These are phyloP conservation scores for Chondrus crispus DNA, from an alignment of 23 red algal species.

Conservation along the genomic window DNA sequence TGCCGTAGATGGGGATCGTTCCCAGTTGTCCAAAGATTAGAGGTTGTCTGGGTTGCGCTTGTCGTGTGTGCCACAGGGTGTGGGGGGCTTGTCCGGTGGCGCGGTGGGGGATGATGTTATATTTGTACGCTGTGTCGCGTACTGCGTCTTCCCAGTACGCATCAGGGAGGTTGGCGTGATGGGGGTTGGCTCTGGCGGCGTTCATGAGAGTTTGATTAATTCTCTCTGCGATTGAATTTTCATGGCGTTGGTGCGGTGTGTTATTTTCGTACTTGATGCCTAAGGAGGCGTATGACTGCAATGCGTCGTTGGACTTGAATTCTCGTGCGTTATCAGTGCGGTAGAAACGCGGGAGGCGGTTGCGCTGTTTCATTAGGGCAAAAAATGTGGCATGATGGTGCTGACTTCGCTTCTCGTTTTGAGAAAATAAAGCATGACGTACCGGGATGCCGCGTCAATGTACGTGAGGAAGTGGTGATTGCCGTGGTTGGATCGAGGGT, in stretches of 20 bases:
- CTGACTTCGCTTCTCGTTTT: not conserved
- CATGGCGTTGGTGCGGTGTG: too few relatives aligned
- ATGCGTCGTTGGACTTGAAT: not conserved
- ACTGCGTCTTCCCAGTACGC: not conserved
- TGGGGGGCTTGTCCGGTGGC: too few relatives aligned
- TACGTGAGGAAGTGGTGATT: not conserved
- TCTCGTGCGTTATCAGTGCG: slow-evolving; percentile 24
- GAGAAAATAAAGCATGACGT: not conserved
- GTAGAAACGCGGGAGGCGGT: too few relatives aligned
- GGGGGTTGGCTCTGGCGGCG: not conserved
- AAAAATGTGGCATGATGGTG: too few relatives aligned
- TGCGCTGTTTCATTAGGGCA: too few relatives aligned
- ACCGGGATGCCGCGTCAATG: not conserved
- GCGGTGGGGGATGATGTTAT: not conserved
- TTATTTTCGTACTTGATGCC: too few relatives aligned
- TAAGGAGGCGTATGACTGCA: not conserved
- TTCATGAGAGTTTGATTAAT: not conserved
- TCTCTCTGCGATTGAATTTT: too few relatives aligned
- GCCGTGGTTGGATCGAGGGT: not conserved
- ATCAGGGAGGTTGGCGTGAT: not conserved
- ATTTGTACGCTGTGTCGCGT: not conserved
- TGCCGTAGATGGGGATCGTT: too few relatives aligned
- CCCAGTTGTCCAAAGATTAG: too few relatives aligned
- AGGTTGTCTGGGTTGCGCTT: too few relatives aligned
- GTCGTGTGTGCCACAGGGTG: too few relatives aligned